These are phyloP conservation scores for Penicillium sp. DNA, from an alignment of 2,329 filamentous ascomycete species.

Conservation along the genomic window DNA sequence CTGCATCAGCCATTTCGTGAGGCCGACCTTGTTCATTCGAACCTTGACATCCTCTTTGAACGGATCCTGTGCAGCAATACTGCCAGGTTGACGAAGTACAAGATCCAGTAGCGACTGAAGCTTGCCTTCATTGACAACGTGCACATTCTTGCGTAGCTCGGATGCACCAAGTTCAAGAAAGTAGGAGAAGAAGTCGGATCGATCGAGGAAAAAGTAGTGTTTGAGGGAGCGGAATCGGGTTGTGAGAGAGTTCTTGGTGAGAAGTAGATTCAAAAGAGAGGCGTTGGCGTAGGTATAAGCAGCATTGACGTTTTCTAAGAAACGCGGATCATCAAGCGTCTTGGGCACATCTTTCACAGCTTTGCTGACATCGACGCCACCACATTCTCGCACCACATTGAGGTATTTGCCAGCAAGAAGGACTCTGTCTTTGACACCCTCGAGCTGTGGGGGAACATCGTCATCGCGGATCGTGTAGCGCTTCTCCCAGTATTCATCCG, in stretches of 20 bases:
- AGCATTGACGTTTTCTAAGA: constrained; percentile 93
- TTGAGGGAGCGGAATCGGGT: constrained; percentile 88
- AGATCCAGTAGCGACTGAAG: constrained; percentile 95
- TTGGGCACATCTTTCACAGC: constrained; percentile 85
- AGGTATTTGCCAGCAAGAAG: constrained; percentile 95
- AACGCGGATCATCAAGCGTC: constrained; percentile 89
- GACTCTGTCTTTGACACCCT: constrained; percentile 90
- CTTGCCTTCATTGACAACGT: constrained; percentile 88
- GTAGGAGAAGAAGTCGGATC: constrained; percentile 97
- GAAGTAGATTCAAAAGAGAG: constrained; percentile 84
- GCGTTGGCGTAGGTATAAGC: constrained; percentile 96
- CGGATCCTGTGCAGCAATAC: constrained; percentile 88
- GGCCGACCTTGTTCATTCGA: constrained; percentile 91
- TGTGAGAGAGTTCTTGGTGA: constrained; percentile 91
- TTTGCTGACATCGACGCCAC: constrained; percentile 91
- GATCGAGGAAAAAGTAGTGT: constrained; percentile 98
- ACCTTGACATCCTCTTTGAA: constrained; percentile 99
- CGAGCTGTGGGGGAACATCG: constrained; percentile 89
- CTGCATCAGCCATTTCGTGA: constrained; percentile 92
- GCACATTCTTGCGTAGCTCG: constrained; percentile 87
- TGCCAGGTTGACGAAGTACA: constrained; percentile 93
- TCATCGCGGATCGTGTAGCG: constrained; percentile 92
- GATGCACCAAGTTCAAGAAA: constrained; percentile 91
- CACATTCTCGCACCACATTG: constrained; percentile 96
- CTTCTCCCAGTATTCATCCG: constrained; percentile 98